Conservation (phyloP, 2,329 filamentous ascomycete species). For the Trichoderma sp. region DNA sequence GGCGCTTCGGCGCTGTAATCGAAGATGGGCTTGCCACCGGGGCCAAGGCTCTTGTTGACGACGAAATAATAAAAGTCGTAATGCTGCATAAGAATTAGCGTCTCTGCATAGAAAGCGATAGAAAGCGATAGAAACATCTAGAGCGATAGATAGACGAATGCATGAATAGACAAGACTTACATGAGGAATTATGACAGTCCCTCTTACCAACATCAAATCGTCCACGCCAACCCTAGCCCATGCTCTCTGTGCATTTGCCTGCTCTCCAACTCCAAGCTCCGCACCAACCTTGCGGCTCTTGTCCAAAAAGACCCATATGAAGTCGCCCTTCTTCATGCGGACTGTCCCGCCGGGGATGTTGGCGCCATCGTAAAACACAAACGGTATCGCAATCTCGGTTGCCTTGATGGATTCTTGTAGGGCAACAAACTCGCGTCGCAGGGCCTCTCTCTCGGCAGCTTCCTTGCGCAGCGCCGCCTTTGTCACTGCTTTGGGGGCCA, state of each 20-base stretch:
- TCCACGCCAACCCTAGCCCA: slow-evolving; percentile 95
- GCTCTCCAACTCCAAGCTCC: slow-evolving; percentile 70
- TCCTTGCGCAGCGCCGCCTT: slow-evolving; percentile 78
- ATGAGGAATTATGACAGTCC: slow-evolving; percentile 89
- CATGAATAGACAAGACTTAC: slow-evolving; percentile 53
- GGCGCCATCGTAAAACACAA: slow-evolving; percentile 95
- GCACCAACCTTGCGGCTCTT: slow-evolving; percentile 87
- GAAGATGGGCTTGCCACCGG: slow-evolving; percentile 72
- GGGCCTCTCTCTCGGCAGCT: slow-evolving; percentile 71
- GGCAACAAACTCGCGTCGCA: slow-evolving; percentile 77
- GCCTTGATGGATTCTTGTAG: slow-evolving; percentile 85
- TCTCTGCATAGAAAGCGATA: not conserved
- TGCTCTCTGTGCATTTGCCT: slow-evolving; percentile 64
- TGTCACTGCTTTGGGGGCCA: slow-evolving; percentile 65
- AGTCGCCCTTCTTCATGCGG: slow-evolving; percentile 88
- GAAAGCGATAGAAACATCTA: not conserved
- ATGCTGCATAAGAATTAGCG: slow-evolving; percentile 56
- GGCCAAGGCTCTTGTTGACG: slow-evolving; percentile 76
- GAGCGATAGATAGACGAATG: slow-evolving; percentile 6
- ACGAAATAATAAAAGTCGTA: slow-evolving; percentile 98
- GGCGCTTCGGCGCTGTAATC: slow-evolving; percentile 61
- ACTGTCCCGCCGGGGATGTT: slow-evolving; percentile 83
- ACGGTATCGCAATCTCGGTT: slow-evolving; percentile 86
- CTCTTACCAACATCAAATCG: slow-evolving; percentile 88
- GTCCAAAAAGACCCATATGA: slow-evolving; percentile 89